Evolutionary conservation across 2,329 filamentous ascomycete genomes (phyloP).

Genomic region (Exophiala dermatitidis): DNA sequence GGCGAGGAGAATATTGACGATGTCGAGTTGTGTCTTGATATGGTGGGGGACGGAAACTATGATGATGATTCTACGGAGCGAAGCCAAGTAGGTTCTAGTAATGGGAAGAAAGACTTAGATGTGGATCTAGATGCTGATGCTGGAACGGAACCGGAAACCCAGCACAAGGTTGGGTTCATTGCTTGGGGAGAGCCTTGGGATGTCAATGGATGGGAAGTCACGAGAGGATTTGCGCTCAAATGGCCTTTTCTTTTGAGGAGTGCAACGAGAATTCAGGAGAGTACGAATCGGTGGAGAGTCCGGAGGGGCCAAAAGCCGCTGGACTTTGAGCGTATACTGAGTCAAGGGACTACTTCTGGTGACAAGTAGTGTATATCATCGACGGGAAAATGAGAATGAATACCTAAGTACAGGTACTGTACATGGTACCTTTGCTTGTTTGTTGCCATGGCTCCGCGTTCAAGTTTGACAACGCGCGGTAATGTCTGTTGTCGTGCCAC

Average conservation of each 20-base stretch:
- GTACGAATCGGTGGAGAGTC: slow-evolving; percentile 21
- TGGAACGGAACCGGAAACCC: neutral
- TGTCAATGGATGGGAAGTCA: slow-evolving; percentile 43
- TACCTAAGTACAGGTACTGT: no score
- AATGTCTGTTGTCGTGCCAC: no score
- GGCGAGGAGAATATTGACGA: slow-evolving; percentile 32
- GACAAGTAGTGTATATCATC: no score
- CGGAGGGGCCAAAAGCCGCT: slow-evolving; percentile 17
- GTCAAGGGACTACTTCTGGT: no score
- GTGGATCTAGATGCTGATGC: neutral
- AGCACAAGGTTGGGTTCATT: slow-evolving; percentile 33
- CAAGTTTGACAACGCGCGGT: no score
- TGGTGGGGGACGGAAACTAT: slow-evolving; percentile 28
- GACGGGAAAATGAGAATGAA: no score
- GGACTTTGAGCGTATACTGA: slow-evolving; percentile 15
- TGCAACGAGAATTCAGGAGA: slow-evolving; percentile 7
- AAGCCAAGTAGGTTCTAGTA: no score
- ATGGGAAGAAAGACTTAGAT: no score
- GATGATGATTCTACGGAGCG: neutral
- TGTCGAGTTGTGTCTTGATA: slow-evolving; percentile 34
- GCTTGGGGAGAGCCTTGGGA: slow-evolving; percentile 47
- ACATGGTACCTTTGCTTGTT: no score
- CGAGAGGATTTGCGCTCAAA: slow-evolving; percentile 40
- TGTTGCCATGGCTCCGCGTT: no score
- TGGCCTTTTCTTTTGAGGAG: slow-evolving; percentile 31